Evolutionary conservation across 2,329 filamentous ascomycete species (phyloP), one percentile per base, ranked within the genome.

Genomic region (Ambrosiella beaveri): DNA sequence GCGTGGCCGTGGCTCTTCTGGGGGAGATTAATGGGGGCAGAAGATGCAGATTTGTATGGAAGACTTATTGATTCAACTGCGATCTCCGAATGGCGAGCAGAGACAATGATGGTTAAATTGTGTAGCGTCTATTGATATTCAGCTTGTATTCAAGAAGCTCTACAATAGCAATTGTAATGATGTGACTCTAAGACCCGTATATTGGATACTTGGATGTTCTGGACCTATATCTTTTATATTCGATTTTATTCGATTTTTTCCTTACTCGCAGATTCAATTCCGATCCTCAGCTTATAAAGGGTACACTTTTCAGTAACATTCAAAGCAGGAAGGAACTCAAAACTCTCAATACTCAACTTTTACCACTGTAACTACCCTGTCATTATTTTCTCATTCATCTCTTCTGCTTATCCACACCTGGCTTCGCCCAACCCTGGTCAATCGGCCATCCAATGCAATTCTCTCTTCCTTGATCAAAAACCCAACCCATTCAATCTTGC

Each of bases 381-480:
- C 35, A 12, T 49, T 56, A 7, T 54, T 2, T 54, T 57, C 19
- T 54, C 51, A 53, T 54, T 54, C 50, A n/a, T 57, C 27, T 13
- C 41, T 39, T 44, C 38, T 35, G 36, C 38, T 55, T 40, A 39
- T 36, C 40, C 54, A 47, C n/a, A 47, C 11, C 5, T 3, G 27
- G 27, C 3, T 27, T 27, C 5, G 27, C 27, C 27, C 2, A 17
- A 47, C 44, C 44, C 44, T 17, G 44, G 44, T 47, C 11, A 15
- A 47, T 47, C 11, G n/a, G 27, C 44, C 44, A 47, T 47, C 8
- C 44, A 47, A 47, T 47, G 15, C 44, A 15, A 15, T 17, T 47
- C 19, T 47, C 44, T n/a, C n/a, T 47, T 15, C 44, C 44, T 47
- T 47, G 44, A 47, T 47, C 44, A 47, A 47, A 47, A 47, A 2